Base-by-base conservation (phyloP, 345 rosid species). In the Ceriops zippeliana region DNA sequence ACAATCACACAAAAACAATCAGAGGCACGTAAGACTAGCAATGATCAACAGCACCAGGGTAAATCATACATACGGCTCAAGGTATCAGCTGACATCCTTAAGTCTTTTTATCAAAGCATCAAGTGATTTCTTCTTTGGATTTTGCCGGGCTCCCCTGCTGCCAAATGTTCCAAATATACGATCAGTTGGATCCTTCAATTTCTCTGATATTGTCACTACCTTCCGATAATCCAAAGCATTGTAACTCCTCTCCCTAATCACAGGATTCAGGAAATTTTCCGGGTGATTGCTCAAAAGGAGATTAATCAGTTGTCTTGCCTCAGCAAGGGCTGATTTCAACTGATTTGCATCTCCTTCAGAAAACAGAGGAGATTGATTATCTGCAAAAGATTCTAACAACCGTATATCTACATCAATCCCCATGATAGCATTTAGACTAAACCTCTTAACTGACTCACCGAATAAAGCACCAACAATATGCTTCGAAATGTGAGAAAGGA, bases 81-180 rank as follows among this genome's bases (percentile, higher is more conserved):
- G 5, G 52, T 65, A 83, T 85, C 81, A 95, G 91, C 80, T 95
- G 65, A 79, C 96, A 47, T 95, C 98, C 85, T 78, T 92, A 79
- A 95, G 91, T 77, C 91, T 84, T 83, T 85, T 95, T 67, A 95
- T 95, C 78, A 91, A 81, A 13, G 90, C 71, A 77, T 95, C 98
- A 70, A 95, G 80, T 7, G 99, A 95, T 80, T 95, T 92, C 86
- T 88, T 92, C 83, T 90, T 95, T 0, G 98, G 88, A 65, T 92
- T 95, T 77, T 83, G 91, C 83, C 79, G 86, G 69, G 89, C 78
- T 72, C 92, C 97, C 80, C 99, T 87, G 70, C 86, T 84, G 52
- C 97, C 97, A 72, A 95, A 95, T 32, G 96, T 88, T 59, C 96
- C 93, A 67, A 95, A 95, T 42, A 91, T 82, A 76, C 97, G 80